Conservation (phyloP, 768 basidiomycete genomes). For the Leccinum fibrillosum region DNA sequence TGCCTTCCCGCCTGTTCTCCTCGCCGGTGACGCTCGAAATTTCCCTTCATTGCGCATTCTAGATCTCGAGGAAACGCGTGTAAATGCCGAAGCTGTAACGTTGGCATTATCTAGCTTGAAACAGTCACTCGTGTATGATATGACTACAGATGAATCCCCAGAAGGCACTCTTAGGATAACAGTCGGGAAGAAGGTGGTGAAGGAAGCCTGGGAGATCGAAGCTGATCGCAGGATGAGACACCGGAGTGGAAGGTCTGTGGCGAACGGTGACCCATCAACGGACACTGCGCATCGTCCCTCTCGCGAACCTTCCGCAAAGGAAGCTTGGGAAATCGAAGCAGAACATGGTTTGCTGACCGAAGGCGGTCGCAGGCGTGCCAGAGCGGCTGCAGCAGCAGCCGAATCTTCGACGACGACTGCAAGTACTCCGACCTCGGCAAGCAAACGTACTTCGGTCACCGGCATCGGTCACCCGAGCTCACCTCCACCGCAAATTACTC, state of each 20-base stretch:
- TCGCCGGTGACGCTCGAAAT: slow-evolving; percentile 7
- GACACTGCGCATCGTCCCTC: neutral
- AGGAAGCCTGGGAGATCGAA: slow-evolving; percentile 80
- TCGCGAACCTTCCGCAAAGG: slow-evolving; percentile 46
- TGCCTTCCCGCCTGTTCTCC: slow-evolving; percentile 42
- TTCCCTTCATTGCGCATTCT: slow-evolving; percentile 57
- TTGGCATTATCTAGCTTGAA: slow-evolving; percentile 44
- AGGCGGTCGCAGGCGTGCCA: slow-evolving; percentile 63
- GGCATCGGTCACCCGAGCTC: slow-evolving; percentile 28
- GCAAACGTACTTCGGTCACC: slow-evolving; percentile 13
- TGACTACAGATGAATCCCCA: slow-evolving; percentile 50
- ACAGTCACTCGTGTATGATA: slow-evolving; percentile 53
- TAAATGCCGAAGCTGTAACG: slow-evolving; percentile 44
- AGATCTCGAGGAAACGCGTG: slow-evolving; percentile 66
- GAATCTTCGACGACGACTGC: slow-evolving; percentile 22
- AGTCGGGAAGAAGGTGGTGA: slow-evolving; percentile 67
- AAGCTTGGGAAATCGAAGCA: slow-evolving; percentile 78
- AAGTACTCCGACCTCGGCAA: slow-evolving; percentile 5
- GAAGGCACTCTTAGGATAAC: slow-evolving; percentile 53
- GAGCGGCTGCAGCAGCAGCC: slow-evolving; percentile 42
- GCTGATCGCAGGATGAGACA: slow-evolving; percentile 52
- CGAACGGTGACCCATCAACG: slow-evolving; percentile 11
- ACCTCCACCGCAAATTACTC: slow-evolving; percentile 19
- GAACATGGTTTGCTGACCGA: slow-evolving; percentile 74
- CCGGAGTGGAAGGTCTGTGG: slow-evolving; percentile 34